Base-by-base conservation (phyloP, 169 alveolate species). In the Babesia bovis region DNA sequence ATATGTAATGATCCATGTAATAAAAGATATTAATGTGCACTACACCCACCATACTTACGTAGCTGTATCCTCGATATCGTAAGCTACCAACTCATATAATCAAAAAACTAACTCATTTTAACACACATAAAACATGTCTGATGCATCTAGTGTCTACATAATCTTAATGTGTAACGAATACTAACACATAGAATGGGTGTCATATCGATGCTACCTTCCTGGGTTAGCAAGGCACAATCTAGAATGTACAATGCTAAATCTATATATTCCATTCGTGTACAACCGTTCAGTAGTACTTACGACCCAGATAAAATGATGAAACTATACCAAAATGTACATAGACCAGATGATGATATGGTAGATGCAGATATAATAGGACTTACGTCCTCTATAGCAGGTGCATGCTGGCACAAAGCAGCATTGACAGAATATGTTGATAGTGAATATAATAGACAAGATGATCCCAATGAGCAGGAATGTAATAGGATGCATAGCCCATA, bases 391-490 rank as follows among this genome's bases (percentile, higher is more conserved):
- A 56, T 77, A 19, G 66, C 82, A 13, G 85, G 78, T 17, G 40
- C 58, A 44, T 66, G 85, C 38, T 77, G 85, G 85, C 85, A 77
- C 50, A 77, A 40, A 69, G 72, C 49, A 5, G 63, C 85, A 13
- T 44, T 60, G 19, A 33, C 68, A 10, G 73, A 42, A n/a, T 28
- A 17, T 15, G 53, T 52, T 23, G 15, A 21, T 17, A 15, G 65
- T 7, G 82, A 77, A n/a, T 7, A 13, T 36, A n/a, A 33, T 36
- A 23, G 12, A 33, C 21, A 32, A 3, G 28, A 3, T 23, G 21
- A n/a, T n/a, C n/a, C 65, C 65, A 53, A n/a, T 30, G 25, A 44
- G 65, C 17, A 2, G 28, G 3, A 26, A 26, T 4, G 30, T 4
- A 21, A 32, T 21, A 21, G 25, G 36, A 21, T 32, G 3, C 28